Evolutionary conservation across 2,329 filamentous ascomycete genomes (phyloP).

Genomic region (Dothistroma septosporum): DNA sequence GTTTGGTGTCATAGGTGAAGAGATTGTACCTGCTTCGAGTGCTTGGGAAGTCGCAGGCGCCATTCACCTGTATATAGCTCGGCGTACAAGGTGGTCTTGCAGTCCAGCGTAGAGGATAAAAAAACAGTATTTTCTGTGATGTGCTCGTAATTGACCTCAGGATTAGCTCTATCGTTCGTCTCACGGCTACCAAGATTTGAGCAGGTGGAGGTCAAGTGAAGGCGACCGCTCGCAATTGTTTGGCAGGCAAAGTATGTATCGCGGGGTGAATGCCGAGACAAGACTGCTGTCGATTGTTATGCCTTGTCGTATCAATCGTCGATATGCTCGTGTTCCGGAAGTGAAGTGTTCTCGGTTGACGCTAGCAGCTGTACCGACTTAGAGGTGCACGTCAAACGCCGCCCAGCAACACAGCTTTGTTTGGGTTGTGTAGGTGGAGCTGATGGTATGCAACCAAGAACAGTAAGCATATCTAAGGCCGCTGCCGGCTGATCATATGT

Average conservation of each 20-base stretch:
- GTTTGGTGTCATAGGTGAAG: not conserved
- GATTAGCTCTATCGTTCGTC: not conserved
- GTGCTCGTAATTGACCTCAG: not conserved
- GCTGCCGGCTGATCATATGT: too few species aligned
- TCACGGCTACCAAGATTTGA: not conserved
- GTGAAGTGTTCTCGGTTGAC: not conserved
- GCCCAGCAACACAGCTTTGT: too few species aligned
- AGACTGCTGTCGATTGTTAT: not conserved
- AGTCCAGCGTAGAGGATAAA: not conserved
- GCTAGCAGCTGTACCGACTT: not conserved
- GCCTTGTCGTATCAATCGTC: not conserved
- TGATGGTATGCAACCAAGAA: too few species aligned
- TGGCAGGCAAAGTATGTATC: not conserved
- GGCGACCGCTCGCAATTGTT: not conserved
- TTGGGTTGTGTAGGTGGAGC: too few species aligned
- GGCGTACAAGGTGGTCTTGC: not conserved
- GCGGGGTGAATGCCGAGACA: not conserved
- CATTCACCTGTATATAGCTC: not conserved
- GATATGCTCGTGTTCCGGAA: not conserved
- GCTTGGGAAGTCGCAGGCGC: slow-evolving; percentile 6
- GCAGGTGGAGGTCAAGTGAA: not conserved
- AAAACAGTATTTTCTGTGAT: not conserved
- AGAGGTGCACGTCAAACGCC: not conserved
- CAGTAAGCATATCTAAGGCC: too few species aligned
- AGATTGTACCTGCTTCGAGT: not conserved